Base-by-base conservation (phyloP, 2,329 filamentous ascomycete genomes). In the Cladosporium sp. region DNA sequence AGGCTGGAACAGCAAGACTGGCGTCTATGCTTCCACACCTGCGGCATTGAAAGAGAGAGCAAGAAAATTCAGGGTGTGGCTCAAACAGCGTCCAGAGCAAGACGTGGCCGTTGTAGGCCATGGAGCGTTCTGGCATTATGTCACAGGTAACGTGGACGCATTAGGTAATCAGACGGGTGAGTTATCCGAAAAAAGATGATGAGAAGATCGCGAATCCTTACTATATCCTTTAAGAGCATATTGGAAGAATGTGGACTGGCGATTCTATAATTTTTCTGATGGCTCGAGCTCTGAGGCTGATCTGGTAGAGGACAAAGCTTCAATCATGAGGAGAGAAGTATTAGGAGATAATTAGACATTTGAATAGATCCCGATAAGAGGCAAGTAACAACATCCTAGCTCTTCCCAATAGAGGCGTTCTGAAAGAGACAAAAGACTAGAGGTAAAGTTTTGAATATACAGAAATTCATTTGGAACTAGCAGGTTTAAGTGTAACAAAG, bases 31-130 rank as follows among this genome's bases (percentile, higher is more conserved):
- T 17, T 39, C 37, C 37, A 39, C 37, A 39, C 37, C 37, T 39
- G 37, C 37, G 37, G 37, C 37, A 39, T 39, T 39, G 37, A 39
- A 39, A 39, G 37, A 39, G 37, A 39, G 37, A 39, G 37, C 37
- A 39, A 39, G 37, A 39, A 39, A 39, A 39, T 39, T 39, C 37
- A 39, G 37, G 37, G 37, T 39, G 37, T 39, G 37, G 37, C 37
- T 39, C 37, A 39, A 39, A 39, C 37, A 39, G 37, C 43, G 62
- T 25, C 47, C 42, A 19, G 65, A 66, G 52, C 62, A 62, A 57
- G 59, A 67, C n/a, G 55, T 66, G 17, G 64, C 51, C 11, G 36
- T 66, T 15, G 62, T 65, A 7, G 54, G 45, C 12, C 65, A 67
- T 50, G 64, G 65, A 8, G 34, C 39, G 20, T 66, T 65, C 50